Evolutionary conservation across 768 basidiomycete genomes (phyloP).

Genomic region (Lactarius hengduanensis): DNA sequence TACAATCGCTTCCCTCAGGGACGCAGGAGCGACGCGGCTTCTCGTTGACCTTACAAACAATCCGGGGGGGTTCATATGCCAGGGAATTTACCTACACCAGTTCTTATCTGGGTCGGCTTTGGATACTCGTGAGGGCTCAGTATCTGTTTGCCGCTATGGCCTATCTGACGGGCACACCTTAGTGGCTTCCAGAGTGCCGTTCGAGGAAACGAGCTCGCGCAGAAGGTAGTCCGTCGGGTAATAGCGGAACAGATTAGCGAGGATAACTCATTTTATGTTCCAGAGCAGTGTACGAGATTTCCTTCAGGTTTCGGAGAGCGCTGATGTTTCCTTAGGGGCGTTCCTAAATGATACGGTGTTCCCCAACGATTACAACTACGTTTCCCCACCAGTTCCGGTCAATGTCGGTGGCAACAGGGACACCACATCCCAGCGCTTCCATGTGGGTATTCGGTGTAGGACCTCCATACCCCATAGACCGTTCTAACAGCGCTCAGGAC

Average conservation of each 20-base stretch:
- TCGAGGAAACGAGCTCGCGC: slow-evolving; percentile 55
- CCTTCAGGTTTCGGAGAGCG: background rate
- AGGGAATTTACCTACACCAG: slow-evolving; percentile 60
- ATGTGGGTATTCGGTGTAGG: slow-evolving; percentile 30
- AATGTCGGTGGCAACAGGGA: slow-evolving; percentile 35
- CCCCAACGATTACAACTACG: slow-evolving; percentile 36
- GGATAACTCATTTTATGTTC: slow-evolving; percentile 46
- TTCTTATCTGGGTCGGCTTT: slow-evolving; percentile 54
- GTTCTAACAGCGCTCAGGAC: slow-evolving; percentile 30
- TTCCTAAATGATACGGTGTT: slow-evolving; percentile 37
- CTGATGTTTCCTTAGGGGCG: slow-evolving; percentile 30
- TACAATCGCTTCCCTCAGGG: slow-evolving; percentile 47
- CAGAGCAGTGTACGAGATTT: slow-evolving; percentile 50
- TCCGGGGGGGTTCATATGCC: slow-evolving; percentile 58
- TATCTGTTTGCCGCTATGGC: background rate
- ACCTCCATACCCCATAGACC: background rate
- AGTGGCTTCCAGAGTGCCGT: slow-evolving; percentile 59
- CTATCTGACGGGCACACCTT: background rate
- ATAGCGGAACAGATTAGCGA: slow-evolving; percentile 47
- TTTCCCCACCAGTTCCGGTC: slow-evolving; percentile 32
- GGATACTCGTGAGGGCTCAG: slow-evolving; percentile 50
- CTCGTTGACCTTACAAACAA: slow-evolving; percentile 64
- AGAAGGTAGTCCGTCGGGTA: slow-evolving; percentile 54
- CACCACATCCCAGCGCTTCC: slow-evolving; percentile 37
- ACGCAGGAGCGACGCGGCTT: slow-evolving; percentile 48